Evolutionary conservation across 352 stramenopile genomes (phyloP), one percentile per base, ranked within the genome.

Genomic region (Saprolegnia parasitica): DNA sequence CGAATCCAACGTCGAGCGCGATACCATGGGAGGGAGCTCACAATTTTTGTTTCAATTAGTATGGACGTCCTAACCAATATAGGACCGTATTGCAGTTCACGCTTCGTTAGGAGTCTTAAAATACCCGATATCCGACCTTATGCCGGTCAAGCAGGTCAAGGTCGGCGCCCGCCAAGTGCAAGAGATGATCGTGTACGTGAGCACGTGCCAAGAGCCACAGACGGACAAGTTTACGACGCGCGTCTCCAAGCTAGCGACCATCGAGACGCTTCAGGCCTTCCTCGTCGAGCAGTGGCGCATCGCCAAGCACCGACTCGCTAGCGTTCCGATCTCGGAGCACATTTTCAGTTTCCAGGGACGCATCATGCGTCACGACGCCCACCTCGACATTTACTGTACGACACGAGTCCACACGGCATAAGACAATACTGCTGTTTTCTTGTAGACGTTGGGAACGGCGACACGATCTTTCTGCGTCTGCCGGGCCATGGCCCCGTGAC

Each of bases 301-400:
- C 57, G 77, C 79, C 32, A 90, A 89, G 68, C 84, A 73, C 54
- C 72, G 73, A 32, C 83, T 83, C 58, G 72, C 75, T 1, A 64
- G 77, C 1, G 29, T 90, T 0, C 77, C 81, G 13, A 50, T 74
- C 1, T 57, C 61, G 20, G 78, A 90, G 55, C 84, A 91, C 50
- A 88, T 87, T 47, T 91, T 82, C 73, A 91, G 78, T 5, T 88
- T 89, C 70, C 87, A 88, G 74, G 84, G 84, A 18, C 77, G 78
- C 9, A 81, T 87, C 60, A 65, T 91, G 10, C 80, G 81, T 1
- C 77, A 90, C 15, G 80, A 90, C 23, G 76, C 80, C 56, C 78
- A 75, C 2, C 72, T 91, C 10, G 84, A 90, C 65, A 75, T 72
- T 37, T 89, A 86, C 62, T 91, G 81, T 91, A 46, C 15, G 52